Evolutionary conservation across 2,329 filamentous ascomycete genomes (phyloP).

Genomic region (Diaporthe destruens): DNA sequence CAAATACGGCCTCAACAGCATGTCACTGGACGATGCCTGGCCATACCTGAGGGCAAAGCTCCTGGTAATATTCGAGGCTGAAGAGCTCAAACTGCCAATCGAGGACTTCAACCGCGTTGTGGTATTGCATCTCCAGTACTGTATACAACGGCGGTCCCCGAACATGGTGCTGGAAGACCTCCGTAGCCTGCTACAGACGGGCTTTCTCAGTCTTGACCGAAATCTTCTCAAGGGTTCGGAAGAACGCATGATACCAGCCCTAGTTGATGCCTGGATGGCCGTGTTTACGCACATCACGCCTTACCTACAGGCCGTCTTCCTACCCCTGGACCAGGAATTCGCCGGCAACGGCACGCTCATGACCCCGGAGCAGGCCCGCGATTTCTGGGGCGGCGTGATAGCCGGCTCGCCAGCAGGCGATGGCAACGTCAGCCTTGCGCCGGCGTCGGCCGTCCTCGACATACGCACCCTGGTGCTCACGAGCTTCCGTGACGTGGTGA

Average conservation of each 20-base stretch:
- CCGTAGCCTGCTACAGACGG: conserved; percentile 80
- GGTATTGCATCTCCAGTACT: conserved; percentile 82
- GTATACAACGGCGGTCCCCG: conserved; percentile 79
- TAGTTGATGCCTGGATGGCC: conserved; percentile 95
- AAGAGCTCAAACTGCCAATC: conserved; percentile 82
- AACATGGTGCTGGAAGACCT: conserved; percentile 81
- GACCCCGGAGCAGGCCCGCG: conserved; percentile 80
- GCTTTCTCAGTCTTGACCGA: conserved; percentile 88
- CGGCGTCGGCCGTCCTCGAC: conserved; percentile 74
- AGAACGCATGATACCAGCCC: conserved; percentile 86
- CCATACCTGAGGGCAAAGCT: conserved; percentile 82
- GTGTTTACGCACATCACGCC: conserved; percentile 92
- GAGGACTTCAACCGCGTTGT: conserved; percentile 88
- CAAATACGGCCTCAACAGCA: conserved; percentile 76
- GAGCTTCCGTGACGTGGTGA: conserved; percentile 88
- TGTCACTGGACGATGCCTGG: conserved; percentile 85
- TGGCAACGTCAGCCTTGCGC: conserved; percentile 57
- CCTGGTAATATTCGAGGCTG: conserved; percentile 83
- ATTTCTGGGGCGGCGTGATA: conserved; percentile 87
- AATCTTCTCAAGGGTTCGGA: conserved; percentile 84
- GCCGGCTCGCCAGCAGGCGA: conserved; percentile 47
- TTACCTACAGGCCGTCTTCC: conserved; percentile 94
- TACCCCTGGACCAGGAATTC: conserved; percentile 94
- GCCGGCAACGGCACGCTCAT: conserved; percentile 85
- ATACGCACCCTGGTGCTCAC: conserved; percentile 90